Percentiles rank a stretch among this genome's conserved stretches.
These are phyloP conservation scores for Tetratostichococcus sp. DNA, from an alignment of 139 green algal species.

Conservation along the genomic window DNA sequence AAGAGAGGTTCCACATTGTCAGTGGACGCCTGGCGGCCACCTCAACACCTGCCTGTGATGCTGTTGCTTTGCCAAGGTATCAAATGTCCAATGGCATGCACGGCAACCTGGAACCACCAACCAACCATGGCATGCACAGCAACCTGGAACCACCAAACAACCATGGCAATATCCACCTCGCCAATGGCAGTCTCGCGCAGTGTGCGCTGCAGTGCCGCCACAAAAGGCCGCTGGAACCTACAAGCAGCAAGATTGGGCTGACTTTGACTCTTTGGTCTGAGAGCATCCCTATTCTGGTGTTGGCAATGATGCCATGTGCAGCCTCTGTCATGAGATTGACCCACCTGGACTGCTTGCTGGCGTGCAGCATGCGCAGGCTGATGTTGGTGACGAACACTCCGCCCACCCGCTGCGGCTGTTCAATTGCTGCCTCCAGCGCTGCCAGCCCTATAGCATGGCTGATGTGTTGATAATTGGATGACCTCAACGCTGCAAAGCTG, in stretches of 20 bases:
- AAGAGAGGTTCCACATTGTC: background rate
- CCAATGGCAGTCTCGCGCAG: constrained; percentile 71
- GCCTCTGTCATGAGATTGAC: too few species aligned
- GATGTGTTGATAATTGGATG: constrained; percentile 6
- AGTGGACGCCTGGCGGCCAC: background rate
- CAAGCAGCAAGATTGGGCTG: too few species aligned
- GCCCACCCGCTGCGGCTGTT: constrained; percentile 46
- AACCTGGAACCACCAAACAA: background rate
- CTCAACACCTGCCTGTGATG: too few species aligned
- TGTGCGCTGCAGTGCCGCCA: constrained; percentile 65
- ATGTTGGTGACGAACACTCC: constrained; percentile 82
- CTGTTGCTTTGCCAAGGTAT: too few species aligned
- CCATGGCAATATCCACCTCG: constrained; percentile 59
- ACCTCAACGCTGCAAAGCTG: background rate
- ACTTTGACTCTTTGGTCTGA: too few species aligned
- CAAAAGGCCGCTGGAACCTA: constrained; percentile 50
- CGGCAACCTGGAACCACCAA: background rate
- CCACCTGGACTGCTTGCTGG: constrained; percentile 40
- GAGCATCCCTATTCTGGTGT: too few species aligned
- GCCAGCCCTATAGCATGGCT: constrained; percentile 17
- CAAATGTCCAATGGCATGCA: too few species aligned
- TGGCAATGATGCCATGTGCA: too few species aligned
- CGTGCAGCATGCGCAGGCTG: constrained; percentile 73
- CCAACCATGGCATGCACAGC: background rate
- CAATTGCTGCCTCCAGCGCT: constrained; percentile 53